Evolutionary conservation across 805 yeast species (phyloP), one percentile per base, ranked within the genome.

Genomic region (Yarrowia sp.): DNA sequence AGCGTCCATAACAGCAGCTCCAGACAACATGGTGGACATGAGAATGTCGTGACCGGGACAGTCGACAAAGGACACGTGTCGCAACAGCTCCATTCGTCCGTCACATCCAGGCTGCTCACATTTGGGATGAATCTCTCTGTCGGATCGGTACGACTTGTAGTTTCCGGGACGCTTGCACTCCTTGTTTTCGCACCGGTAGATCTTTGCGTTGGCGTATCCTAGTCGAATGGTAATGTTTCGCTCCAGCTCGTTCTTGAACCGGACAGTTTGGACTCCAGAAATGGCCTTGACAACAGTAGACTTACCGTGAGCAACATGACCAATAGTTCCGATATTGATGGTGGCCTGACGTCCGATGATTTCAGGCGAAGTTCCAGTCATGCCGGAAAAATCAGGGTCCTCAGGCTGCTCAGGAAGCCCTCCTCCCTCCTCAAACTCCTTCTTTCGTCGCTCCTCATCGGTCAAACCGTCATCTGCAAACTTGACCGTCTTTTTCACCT

Each of bases 1-100:
- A 65, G 99, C 99, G 79, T 95, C 99, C 99, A 95, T 95, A 69
- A 95, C 99, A 15, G 99, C 99, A 41, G 99, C 99, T 76, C 99
- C 99, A 53, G 98, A 92, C 85, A 95, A 87, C 99, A 95, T 95
- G 70, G 99, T 95, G 84, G 98, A 92, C 99, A 95, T 95, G 78
- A 95, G 87, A 81, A 95, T 96, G 83, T 95, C 99, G 89, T 95
- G 99, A 78, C 99, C 99, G 67, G 99, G 99, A 83, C 99, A 96
- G 83, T 95, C 99, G 68, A 96, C 99, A 74, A 96, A 96, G 10
- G 97, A 91, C 64, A 95, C 99, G 76, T 95, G 99, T 79, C 99
- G 91, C 47, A 92, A 86, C 71, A 95, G 83, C 73, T 85, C 84
- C 79, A 92, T 92, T 75, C 96, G 89, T 65, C 96, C 96, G n/a